phyloP scores from a whole-genome alignment of 768 basidiomycete genomes.

The Pleurotus djamor region DNA sequence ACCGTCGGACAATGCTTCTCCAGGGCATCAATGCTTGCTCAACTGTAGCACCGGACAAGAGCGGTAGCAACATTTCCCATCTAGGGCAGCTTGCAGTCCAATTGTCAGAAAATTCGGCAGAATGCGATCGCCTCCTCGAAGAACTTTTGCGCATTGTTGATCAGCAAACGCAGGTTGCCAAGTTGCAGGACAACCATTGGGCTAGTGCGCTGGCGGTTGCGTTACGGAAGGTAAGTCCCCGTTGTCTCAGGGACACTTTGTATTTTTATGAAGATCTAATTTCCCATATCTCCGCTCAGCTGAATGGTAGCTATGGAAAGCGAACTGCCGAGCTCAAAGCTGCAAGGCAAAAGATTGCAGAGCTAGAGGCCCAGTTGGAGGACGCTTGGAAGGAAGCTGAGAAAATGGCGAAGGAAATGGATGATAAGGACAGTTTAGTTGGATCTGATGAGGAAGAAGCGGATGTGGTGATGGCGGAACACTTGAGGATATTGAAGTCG shows the following conservation, averaged over 20 bases:
- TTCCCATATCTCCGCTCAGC: slow-evolving; percentile 21
- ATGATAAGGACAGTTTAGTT: slow-evolving; percentile 44
- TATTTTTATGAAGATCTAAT: not conserved
- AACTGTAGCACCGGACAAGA: slow-evolving; percentile 26
- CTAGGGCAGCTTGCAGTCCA: slow-evolving; percentile 48
- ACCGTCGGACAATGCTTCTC: slow-evolving; percentile 66
- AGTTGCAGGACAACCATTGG: slow-evolving; percentile 63
- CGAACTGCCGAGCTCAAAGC: slow-evolving; percentile 56
- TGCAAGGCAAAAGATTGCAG: slow-evolving; percentile 43
- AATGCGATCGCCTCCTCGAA: slow-evolving; percentile 56
- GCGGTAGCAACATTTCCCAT: slow-evolving; percentile 33
- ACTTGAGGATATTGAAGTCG: slow-evolving; percentile 32
- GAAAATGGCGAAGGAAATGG: slow-evolving; percentile 68
- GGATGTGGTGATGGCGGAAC: slow-evolving; percentile 46
- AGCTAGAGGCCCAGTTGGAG: slow-evolving; percentile 68
- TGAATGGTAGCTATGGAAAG: slow-evolving; percentile 72
- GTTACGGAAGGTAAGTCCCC: slow-evolving; percentile 55
- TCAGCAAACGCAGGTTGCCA: slow-evolving; percentile 62
- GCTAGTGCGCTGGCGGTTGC: slow-evolving; percentile 78
- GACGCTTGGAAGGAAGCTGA: slow-evolving; percentile 84
- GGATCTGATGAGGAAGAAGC: slow-evolving; percentile 27
- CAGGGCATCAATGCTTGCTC: slow-evolving; percentile 64
- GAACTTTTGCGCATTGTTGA: slow-evolving; percentile 58
- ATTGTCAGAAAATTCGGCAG: slow-evolving; percentile 54
- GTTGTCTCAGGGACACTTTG: not conserved